These are phyloP conservation scores for Claviceps arundinis DNA, from an alignment of 2,329 filamentous ascomycete species.

Conservation along the genomic window DNA sequence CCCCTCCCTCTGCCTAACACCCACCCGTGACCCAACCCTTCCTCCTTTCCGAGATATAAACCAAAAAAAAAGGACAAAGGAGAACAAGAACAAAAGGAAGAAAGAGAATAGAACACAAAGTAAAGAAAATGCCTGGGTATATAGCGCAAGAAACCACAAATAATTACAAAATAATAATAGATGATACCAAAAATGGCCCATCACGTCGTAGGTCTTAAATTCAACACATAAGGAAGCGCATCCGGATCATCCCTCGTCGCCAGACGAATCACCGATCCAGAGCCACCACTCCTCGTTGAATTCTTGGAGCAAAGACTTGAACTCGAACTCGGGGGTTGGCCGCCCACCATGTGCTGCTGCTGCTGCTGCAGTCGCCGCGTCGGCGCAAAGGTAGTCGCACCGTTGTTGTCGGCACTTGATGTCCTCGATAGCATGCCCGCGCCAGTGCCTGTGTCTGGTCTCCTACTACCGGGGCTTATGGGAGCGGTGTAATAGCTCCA, in stretches of 20 bases:
- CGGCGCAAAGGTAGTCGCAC: conserved; percentile 32
- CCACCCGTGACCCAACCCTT: neutral
- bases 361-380: conserved; percentile 13
- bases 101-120: neutral
- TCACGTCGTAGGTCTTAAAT: conserved; percentile 17
- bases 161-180: too few relatives aligned
- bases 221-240: conserved; percentile 25
- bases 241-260: conserved; percentile 23
- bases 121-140: too few relatives aligned
- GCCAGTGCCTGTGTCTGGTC: conserved; percentile 8
- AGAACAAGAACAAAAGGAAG: neutral
- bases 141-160: too few relatives aligned
- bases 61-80: neutral
- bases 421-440: conserved; percentile 21
- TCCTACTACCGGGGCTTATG: conserved; percentile 35
- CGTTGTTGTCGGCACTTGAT: conserved; percentile 22
- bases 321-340: conserved; percentile 23
- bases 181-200: too few relatives aligned
- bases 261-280: conserved; percentile 35
- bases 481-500: conserved; percentile 39
- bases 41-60: neutral
- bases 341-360: conserved; percentile 25
- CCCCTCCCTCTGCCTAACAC: too few relatives aligned
- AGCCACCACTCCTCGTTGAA: conserved; percentile 20
- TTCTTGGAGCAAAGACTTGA: conserved; percentile 24